phyloP scores from a whole-genome alignment of 2,329 filamentous ascomycete genomes.

The Fusarium aywerte region DNA sequence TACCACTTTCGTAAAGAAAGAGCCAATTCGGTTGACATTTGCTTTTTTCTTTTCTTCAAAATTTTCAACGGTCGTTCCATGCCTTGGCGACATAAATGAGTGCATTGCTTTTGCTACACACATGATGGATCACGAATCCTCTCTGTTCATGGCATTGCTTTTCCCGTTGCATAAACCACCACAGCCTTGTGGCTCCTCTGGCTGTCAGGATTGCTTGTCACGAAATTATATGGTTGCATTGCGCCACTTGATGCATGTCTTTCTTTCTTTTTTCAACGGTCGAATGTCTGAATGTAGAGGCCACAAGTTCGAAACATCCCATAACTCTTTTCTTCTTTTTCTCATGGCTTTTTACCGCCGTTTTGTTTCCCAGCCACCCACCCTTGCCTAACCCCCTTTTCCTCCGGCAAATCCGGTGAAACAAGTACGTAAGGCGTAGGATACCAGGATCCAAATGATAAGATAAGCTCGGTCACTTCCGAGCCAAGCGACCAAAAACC shows the following conservation, averaged over 20 bases:
- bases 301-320: neutral
- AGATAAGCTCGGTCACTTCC: conserved; percentile 5
- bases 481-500: neutral
- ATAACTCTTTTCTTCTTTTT: neutral
- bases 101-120: neutral
- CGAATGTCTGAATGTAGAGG: neutral
- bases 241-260: neutral
- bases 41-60: neutral
- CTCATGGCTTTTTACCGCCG: neutral
- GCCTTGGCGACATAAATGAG: neutral
- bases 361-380: neutral
- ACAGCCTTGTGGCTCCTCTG: neutral
- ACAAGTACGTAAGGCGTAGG: neutral
- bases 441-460: neutral
- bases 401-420: neutral
- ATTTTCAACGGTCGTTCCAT: neutral
- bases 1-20: neutral
- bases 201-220: neutral
- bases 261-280: neutral
- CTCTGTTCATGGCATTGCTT: neutral
- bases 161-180: neutral
- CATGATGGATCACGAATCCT: neutral
- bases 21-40: neutral
- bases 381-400: neutral
- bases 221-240: neutral